Evolutionary conservation across 306 rosid species (phyloP).

Genomic region (Begonia loranthoides): DNA sequence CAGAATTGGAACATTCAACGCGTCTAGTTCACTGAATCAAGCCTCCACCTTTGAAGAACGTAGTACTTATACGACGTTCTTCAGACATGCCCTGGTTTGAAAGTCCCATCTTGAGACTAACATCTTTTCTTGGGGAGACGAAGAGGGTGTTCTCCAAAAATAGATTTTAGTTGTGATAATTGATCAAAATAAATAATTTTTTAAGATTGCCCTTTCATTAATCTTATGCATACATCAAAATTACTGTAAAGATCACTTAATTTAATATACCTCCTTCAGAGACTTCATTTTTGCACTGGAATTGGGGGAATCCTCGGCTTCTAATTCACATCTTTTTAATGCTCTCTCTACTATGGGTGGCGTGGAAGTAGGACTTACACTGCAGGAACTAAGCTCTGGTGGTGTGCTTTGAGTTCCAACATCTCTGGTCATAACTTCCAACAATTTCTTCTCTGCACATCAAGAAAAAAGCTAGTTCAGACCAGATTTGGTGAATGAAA

Average conservation of each 20-base stretch:
- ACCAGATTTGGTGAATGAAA: not conserved
- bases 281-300: constrained; percentile 31
- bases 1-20: too few relatives aligned
- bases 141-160: too few relatives aligned
- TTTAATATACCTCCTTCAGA: constrained; percentile 37
- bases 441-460: constrained; percentile 29
- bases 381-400: constrained; percentile 38
- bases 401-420: constrained; percentile 81
- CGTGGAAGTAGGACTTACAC: constrained; percentile 46
- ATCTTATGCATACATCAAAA: too few relatives aligned
- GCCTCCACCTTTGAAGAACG: constrained; percentile 27
- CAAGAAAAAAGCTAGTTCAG: constrained; percentile 4
- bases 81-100: constrained; percentile 11
- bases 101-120: constrained; percentile 16
- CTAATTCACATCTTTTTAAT: constrained; percentile 20
- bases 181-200: not conserved
- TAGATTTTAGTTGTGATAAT: not conserved
- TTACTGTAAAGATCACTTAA: too few relatives aligned
- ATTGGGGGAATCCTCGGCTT: constrained; percentile 30
- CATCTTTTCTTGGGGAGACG: too few relatives aligned
- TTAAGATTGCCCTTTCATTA: too few relatives aligned
- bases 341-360: constrained; percentile 48
- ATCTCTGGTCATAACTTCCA: constrained; percentile 53
- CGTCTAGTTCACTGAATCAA: too few relatives aligned
- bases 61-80: constrained; percentile 16